Percentiles rank a stretch among this genome's conserved stretches.
Evolutionary conservation across 306 rosid genomes (phyloP).

Genomic region (Cicer cuneatum): DNA sequence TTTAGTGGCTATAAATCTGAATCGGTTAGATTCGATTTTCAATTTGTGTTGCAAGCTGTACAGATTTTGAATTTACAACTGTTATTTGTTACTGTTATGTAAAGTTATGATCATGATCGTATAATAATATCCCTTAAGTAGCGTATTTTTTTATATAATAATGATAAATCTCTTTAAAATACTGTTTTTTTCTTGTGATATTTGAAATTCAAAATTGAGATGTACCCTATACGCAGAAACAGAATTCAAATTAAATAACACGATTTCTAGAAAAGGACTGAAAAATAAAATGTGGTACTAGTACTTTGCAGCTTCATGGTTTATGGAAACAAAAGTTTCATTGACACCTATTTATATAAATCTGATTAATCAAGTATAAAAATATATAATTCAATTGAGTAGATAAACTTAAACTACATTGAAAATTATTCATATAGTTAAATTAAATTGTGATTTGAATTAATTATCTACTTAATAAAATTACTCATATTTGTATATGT

Average conservation of each 20-base stretch:
- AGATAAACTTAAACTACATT: no score
- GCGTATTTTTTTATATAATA: neutral
- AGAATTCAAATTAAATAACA: conserved; percentile 32
- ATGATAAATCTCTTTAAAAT: neutral
- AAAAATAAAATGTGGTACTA: neutral
- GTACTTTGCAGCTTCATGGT: neutral
- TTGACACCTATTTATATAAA: no score
- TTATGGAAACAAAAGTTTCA: neutral
- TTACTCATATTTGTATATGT: no score
- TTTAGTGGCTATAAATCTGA: neutral
- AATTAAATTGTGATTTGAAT: no score
- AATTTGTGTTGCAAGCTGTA: neutral
- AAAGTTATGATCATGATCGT: no score
- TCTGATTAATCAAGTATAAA: no score
- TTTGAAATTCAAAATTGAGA: conserved; percentile 37
- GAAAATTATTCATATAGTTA: no score
- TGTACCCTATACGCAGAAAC: neutral
- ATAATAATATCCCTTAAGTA: neutral
- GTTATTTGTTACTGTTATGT: no score
- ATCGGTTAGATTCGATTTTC: conserved; percentile 16
- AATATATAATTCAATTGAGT: no score
- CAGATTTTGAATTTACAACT: neutral
- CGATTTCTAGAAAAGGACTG: conserved; percentile 25
- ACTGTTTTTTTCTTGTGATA: neutral
- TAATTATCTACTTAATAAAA: no score